Percentiles rank a stretch among this genome's conserved stretches.
Evolutionary conservation across 2,329 filamentous ascomycete species (phyloP).

Genomic region (Didymella glomerata): DNA sequence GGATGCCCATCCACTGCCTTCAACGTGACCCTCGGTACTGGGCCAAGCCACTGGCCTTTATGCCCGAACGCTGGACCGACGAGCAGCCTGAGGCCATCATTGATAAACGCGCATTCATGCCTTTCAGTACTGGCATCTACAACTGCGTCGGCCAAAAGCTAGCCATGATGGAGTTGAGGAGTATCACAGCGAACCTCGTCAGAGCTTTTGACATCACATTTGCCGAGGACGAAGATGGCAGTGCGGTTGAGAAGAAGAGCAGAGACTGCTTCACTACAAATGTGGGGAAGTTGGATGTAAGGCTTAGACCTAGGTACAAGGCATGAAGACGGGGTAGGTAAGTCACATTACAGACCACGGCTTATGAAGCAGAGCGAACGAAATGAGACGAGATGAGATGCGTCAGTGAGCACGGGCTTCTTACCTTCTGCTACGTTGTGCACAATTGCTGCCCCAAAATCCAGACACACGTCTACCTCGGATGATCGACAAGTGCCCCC

Average conservation of each 20-base stretch:
- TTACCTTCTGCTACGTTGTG: not conserved
- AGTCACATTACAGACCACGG: too few species aligned
- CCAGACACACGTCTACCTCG: conserved; percentile 3
- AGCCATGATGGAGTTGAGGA: conserved; percentile 71
- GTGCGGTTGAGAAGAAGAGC: conserved; percentile 29
- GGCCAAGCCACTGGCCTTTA: conserved; percentile 33
- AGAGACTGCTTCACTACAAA: conserved; percentile 43
- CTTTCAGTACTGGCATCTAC: conserved; percentile 73
- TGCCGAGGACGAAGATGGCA: conserved; percentile 38
- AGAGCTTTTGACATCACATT: conserved; percentile 65
- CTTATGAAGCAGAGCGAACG: not conserved
- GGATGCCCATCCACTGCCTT: conserved; percentile 43
- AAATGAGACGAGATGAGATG: not conserved
- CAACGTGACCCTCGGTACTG: conserved; percentile 45
- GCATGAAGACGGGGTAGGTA: not conserved
- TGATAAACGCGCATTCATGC: conserved; percentile 69
- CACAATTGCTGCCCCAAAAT: not conserved
- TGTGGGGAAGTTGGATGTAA: conserved; percentile 44
- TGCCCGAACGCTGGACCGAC: conserved; percentile 45
- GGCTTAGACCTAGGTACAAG: conserved; percentile 16
- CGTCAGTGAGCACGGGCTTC: not conserved
- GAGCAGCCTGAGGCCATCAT: conserved; percentile 32
- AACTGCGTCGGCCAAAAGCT: conserved; percentile 75
- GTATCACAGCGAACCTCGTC: conserved; percentile 66
- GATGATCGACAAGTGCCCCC: conserved; percentile 13